phyloP scores from a whole-genome alignment of 2,329 filamentous ascomycete species.

The Fusarium newnesense region DNA sequence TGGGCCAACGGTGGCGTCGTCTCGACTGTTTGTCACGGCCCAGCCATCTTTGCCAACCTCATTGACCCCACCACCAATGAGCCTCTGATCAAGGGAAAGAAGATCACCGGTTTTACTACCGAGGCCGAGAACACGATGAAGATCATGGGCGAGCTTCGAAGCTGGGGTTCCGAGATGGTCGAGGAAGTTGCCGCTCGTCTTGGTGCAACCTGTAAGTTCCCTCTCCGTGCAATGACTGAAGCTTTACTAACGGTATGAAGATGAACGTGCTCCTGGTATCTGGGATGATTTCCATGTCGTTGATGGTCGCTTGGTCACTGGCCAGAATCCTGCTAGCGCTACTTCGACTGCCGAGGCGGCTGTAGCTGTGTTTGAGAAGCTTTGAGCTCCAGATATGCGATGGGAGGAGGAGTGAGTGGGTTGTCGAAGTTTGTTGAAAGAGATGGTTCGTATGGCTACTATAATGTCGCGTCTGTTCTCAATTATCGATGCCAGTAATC shows the following conservation, averaged over 20 bases:
- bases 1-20: conserved; percentile 5
- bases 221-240: fast-evolving
- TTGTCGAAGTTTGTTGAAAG: background rate
- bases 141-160: conserved; percentile 5
- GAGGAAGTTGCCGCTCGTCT: conserved; percentile 10
- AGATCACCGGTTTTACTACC: conserved; percentile 9
- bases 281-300: conserved; percentile 19
- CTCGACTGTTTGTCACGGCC: conserved; percentile 12
- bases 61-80: conserved; percentile 2
- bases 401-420: too few relatives aligned
- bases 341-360: conserved; percentile 8
- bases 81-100: conserved; percentile 16
- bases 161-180: conserved; percentile 6
- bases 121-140: conserved; percentile 6
- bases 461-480: too few relatives aligned
- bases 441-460: fast-evolving
- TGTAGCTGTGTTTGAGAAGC: background rate
- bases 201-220: conserved; percentile 8
- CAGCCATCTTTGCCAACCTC: conserved; percentile 14
- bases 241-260: background rate
- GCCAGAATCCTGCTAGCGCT: conserved; percentile 19
- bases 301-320: conserved; percentile 13
- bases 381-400: background rate
- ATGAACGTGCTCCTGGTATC: conserved; percentile 1
- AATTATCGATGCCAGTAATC: fast-evolving